phyloP scores from a whole-genome alignment of 1,284 basidiomycete species.

The Sparassis latifolia region DNA sequence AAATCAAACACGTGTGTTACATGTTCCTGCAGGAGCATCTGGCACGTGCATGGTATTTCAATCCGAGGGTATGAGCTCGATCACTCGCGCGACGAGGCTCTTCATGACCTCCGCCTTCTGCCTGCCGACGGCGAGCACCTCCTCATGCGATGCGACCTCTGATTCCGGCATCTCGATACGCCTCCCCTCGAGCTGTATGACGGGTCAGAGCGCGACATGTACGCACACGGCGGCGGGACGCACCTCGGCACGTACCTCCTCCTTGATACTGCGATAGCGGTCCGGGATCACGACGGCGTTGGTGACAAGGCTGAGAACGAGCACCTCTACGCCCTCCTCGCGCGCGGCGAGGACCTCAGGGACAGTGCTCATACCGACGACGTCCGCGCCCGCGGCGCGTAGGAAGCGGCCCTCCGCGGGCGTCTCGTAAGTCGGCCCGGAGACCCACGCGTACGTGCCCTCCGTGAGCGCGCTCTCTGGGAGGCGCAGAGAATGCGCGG shows the following conservation, averaged over 20 bases:
- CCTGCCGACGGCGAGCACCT: conserved; percentile 68
- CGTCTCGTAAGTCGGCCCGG: conserved; percentile 81
- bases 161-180: conserved; percentile 33
- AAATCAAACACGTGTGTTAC: no score
- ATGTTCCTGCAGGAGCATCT: no score
- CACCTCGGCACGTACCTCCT: conserved; percentile 72
- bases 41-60: no score
- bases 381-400: conserved; percentile 67
- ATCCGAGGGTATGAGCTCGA: conserved; percentile 31
- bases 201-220: conserved; percentile 4
- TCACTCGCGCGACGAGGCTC: conserved; percentile 55
- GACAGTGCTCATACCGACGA: conserved; percentile 88
- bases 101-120: conserved; percentile 69
- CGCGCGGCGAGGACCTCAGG: conserved; percentile 81
- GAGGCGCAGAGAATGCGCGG: conserved; percentile 52
- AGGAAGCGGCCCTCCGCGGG: conserved; percentile 76
- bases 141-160: conserved; percentile 70
- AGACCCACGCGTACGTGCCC: conserved; percentile 83
- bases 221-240: conserved; percentile 9
- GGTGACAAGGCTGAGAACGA: conserved; percentile 77
- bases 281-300: conserved; percentile 76
- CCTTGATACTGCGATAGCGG: conserved; percentile 61
- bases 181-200: conserved; percentile 53
- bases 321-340: conserved; percentile 66
- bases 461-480: conserved; percentile 49